phyloP scores from a whole-genome alignment of 1,284 basidiomycete genomes.

The Gomphus bonarii region DNA sequence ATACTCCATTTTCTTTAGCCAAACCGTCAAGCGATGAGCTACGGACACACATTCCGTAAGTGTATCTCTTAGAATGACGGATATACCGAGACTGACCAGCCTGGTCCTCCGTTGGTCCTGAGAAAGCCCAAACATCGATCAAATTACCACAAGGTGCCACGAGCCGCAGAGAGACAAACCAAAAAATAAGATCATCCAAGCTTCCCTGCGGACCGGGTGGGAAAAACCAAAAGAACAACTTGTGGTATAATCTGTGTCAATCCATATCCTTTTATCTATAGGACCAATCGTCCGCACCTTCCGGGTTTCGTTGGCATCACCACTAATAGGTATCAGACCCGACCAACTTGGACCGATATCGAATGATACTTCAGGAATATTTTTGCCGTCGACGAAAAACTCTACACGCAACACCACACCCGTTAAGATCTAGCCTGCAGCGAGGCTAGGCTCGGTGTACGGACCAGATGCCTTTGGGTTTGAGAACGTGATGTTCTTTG shows the following conservation, averaged over 20 bases:
- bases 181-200: conserved; percentile 62
- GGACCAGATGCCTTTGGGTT: conserved; percentile 55
- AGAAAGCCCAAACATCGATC: neutral
- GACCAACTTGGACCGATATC: conserved; percentile 70
- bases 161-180: conserved; percentile 28
- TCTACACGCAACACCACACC: conserved; percentile 26
- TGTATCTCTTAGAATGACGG: conserved; percentile 22
- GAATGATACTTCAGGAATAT: conserved; percentile 59
- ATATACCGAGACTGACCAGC: conserved; percentile 12
- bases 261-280: neutral
- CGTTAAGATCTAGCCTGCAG: neutral
- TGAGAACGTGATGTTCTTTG: conserved; percentile 60
- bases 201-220: conserved; percentile 65
- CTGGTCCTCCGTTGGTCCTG: conserved; percentile 32
- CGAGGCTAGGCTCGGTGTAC: conserved; percentile 11
- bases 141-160: neutral
- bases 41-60: conserved; percentile 33
- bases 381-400: conserved; percentile 60
- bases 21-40: conserved; percentile 74
- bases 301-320: conserved; percentile 46
- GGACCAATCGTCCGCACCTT: conserved; percentile 32
- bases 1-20: conserved; percentile 74
- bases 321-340: conserved; percentile 62
- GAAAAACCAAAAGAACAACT: conserved; percentile 87
- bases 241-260: neutral